Base-by-base conservation (phyloP, 2,329 filamentous ascomycete genomes). In the Fusarium brachygibbosum region DNA sequence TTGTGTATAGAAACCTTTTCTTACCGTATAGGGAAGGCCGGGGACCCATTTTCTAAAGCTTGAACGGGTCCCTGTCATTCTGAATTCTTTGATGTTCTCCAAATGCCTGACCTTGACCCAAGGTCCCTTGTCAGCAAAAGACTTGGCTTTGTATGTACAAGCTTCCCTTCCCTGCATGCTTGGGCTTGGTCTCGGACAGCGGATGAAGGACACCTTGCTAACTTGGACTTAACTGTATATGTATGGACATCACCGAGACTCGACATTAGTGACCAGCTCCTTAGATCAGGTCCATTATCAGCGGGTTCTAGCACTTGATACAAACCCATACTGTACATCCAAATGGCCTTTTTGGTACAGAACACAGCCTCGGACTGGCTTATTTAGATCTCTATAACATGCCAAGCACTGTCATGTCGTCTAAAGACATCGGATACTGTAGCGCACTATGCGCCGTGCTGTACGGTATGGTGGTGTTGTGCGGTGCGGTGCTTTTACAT, bases 101-200 rank as follows among this genome's bases (percentile, higher is more conserved):
- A 63, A 67, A 55, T 70, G 62, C 66, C 66, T 67, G 66, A 69
- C 61, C 28, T 54, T 67, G 62, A 55, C 48, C 45, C 28, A 54
- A 40, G 32, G 52, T 56, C 58, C 60, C 66, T 45, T 70, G 57
- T 48, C 66, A 31, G 66, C 63, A 19, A 31, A 57, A 63, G 44
- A 70, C 66, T 67, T 67, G 52, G 66, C 66, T 70, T 56, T 49
- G 28, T 32, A 63, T 44, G 61, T 42, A 58, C 56, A 53, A 35
- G 46, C 62, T 69, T 67, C 58, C 35, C 53, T 69, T 66, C 63
- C 40, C 35, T 61, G 61, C 46, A 50, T 29, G 16, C 19, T 28
- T 52, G 38, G 62, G 23, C 29, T 40, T 67, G 38, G 66, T 55
- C 40, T 66, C 45, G 58, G 63, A 66, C 37, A 63, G 17, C 32